Percentiles rank a stretch among this genome's conserved stretches.
These are phyloP conservation scores for Ustilago crameri DNA, from an alignment of 1,284 basidiomycete genomes.

Conservation along the genomic window DNA sequence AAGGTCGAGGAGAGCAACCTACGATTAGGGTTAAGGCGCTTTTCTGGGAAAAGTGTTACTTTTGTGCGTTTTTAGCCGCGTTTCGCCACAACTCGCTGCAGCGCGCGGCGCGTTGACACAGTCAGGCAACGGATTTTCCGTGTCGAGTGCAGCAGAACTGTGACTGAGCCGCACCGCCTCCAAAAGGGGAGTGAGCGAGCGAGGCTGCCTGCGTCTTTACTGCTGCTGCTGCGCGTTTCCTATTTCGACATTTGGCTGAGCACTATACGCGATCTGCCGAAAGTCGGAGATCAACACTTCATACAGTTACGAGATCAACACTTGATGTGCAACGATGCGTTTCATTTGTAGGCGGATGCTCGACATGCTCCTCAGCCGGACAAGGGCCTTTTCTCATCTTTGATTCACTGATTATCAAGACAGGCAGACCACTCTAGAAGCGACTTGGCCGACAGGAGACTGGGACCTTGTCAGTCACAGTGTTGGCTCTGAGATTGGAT, in stretches of 20 bases:
- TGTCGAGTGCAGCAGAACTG: conserved; percentile 14
- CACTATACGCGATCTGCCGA: conserved; percentile 6
- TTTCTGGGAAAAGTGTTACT: conserved; percentile 37
- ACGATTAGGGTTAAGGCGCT: conserved; percentile 6
- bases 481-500: conserved; percentile 35
- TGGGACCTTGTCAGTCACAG: conserved; percentile 15
- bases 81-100: conserved; percentile 33
- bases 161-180: conserved; percentile 9
- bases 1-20: conserved; percentile 2
- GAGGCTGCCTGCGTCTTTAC: not conserved
- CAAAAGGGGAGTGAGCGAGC: not conserved
- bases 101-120: conserved; percentile 16
- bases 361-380: too few relatives aligned
- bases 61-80: conserved; percentile 8
- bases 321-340: not conserved
- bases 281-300: conserved; percentile 7
- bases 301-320: not conserved
- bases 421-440: too few relatives aligned
- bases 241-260: too few relatives aligned
- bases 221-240: not conserved
- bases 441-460: too few relatives aligned
- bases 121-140: conserved; percentile 1
- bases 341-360: too few relatives aligned
- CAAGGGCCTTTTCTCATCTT: too few relatives aligned
- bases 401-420: too few relatives aligned